Base-by-base conservation (phyloP, 257 asterid species). In the Ballota nigra region DNA sequence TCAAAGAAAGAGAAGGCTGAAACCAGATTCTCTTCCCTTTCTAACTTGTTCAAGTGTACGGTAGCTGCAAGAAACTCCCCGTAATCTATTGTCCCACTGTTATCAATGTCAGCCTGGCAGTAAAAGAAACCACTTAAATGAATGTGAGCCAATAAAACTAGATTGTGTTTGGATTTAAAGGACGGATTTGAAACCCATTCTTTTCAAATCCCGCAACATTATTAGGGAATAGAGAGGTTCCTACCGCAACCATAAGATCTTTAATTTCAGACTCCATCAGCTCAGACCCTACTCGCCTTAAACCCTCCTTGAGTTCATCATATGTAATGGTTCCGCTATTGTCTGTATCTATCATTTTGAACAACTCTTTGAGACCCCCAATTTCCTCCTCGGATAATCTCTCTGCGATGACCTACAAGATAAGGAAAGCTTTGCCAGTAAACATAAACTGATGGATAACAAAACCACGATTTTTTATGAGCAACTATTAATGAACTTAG, bases 21-120 rank as follows among this genome's bases (percentile, higher is more conserved):
- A 47, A 87, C 73, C 41, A 93, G 79, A 75, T 91, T 91, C 79
- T 91, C 96, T 80, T 90, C 97, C 82, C 97, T 80, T 68, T 93
- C 97, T 71, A 93, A 70, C 89, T 93, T 93, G 96, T 93, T 93
- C 86, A 93, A 78, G 84, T 93, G 98, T 55, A 93, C 89, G 1
- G 96, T 93, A 11, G 98, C 98, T 31, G 98, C 98, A 77, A 93
- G 91, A 83, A 93, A 93, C 88, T 93, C 98, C 60, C 97, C 97
- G 43, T 93, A 93, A 73, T 93, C 98, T 70, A 93, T 90, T 26
- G 96, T 88, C 57, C 98, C 98, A 45, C 86, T 93, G 85, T 93
- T 91, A 69, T 93, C 98, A 45, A 90, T 83, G 75, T 93, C 98
- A 19, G 96, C 97, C 97, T 93, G 83, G 60, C 79, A 83, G 67